phyloP scores from a whole-genome alignment of 1,139 yeast species.

The Saccharomycopsis hybrid region DNA sequence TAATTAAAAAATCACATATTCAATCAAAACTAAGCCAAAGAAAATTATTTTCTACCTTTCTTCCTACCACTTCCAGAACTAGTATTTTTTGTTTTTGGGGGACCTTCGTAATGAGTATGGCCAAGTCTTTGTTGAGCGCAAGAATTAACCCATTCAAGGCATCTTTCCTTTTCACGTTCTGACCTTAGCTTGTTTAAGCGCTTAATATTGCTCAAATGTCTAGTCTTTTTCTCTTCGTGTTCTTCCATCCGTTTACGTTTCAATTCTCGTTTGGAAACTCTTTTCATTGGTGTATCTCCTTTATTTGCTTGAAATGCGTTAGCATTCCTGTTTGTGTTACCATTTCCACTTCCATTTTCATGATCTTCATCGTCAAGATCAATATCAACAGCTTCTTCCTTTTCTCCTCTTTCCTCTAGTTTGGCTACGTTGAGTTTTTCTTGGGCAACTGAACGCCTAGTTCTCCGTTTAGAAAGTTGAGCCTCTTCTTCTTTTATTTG shows the following conservation, averaged over 20 bases:
- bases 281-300: constrained; percentile 26
- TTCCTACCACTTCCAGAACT: constrained; percentile 17
- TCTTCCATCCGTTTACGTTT: constrained; percentile 26
- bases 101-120: constrained; percentile 50
- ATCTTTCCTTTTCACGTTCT: constrained; percentile 40
- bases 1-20: no score
- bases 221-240: constrained; percentile 32
- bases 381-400: neutral
- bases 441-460: constrained; percentile 6
- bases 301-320: no score
- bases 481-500: constrained; percentile 20
- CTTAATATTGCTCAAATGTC: constrained; percentile 29
- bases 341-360: no score
- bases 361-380: no score
- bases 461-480: constrained; percentile 23
- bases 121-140: constrained; percentile 47
- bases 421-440: no score
- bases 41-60: constrained; percentile 17
- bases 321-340: no score
- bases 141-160: constrained; percentile 57
- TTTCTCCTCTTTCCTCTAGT: neutral
- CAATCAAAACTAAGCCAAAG: no score
- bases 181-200: constrained; percentile 31
- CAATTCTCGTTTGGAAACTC: constrained; percentile 30
- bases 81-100: constrained; percentile 25